These are phyloP conservation scores for Alloteropsis semialata DNA, from an alignment of 176 grass and related monocot genomes.

Conservation along the genomic window DNA sequence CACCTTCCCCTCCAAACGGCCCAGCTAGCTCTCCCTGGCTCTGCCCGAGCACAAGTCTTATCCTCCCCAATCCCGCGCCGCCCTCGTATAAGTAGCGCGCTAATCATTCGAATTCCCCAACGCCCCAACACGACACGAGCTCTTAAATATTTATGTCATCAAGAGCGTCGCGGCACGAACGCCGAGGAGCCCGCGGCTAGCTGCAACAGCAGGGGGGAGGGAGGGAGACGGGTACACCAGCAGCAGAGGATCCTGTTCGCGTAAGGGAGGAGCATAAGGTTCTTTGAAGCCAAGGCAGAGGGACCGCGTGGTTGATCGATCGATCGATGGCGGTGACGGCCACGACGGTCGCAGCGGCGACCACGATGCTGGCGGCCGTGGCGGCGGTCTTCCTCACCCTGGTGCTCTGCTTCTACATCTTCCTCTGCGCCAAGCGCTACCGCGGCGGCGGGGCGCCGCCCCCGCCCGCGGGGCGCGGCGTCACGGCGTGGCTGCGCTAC, in stretches of 20 bases:
- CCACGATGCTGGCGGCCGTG: slow-evolving; percentile 47
- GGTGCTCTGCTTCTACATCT: slow-evolving; percentile 65
- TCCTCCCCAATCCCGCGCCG: slow-evolving; percentile 7
- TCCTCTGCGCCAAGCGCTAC: slow-evolving; percentile 58
- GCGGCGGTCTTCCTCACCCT: slow-evolving; percentile 54
- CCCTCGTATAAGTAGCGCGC: slow-evolving; percentile 43
- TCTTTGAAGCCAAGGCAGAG: slow-evolving; percentile 1
- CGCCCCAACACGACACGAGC: slow-evolving; percentile 1
- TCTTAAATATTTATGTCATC: not conserved
- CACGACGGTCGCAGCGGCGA: slow-evolving; percentile 48
- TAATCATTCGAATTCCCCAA: slow-evolving; percentile 33
- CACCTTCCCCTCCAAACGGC: slow-evolving; percentile 40
- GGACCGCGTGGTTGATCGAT: not conserved
- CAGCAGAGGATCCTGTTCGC: not conserved
- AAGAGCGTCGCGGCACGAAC: not conserved
- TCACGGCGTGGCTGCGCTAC: not conserved
- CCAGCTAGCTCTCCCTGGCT: not conserved
- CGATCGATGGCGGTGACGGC: slow-evolving; percentile 50
- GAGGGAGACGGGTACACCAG: not conserved
- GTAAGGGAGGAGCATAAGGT: not conserved
- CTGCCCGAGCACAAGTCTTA: too few relatives aligned
- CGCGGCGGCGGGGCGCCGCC: not conserved
- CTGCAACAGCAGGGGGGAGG: not conserved
- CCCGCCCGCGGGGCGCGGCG: not conserved
- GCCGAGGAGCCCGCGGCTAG: not conserved